phyloP scores from a whole-genome alignment of 352 stramenopile species.

The Plasmopara muralis region DNA sequence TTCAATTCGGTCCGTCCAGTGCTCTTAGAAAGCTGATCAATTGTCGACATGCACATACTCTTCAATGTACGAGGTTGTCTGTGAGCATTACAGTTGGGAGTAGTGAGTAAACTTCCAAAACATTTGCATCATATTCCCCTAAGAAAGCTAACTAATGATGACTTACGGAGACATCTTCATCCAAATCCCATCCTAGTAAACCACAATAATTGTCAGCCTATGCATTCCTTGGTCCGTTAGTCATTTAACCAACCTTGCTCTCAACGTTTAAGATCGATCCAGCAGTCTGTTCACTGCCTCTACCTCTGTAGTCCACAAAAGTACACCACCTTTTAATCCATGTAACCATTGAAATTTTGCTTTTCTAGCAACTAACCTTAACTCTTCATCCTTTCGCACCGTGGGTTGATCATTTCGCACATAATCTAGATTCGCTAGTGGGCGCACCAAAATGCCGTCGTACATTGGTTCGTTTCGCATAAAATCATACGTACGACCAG shows the following conservation, averaged over 20 bases:
- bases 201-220: neutral
- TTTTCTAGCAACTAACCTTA: constrained; percentile 13
- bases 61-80: constrained; percentile 29
- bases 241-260: constrained; percentile 6
- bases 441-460: constrained; percentile 37
- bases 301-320: constrained; percentile 5
- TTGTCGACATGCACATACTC: constrained; percentile 22
- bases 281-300: neutral
- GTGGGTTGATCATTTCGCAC: constrained; percentile 1
- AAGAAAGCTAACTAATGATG: neutral
- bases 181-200: constrained; percentile 5
- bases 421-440: constrained; percentile 3
- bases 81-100: constrained; percentile 2
- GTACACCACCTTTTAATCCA: neutral
- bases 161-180: constrained; percentile 13
- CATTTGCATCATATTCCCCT: too few species aligned
- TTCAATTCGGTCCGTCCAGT: constrained; percentile 2
- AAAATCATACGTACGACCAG: constrained; percentile 51
- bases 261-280: neutral
- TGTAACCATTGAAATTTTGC: constrained; percentile 3
- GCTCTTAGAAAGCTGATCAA: constrained; percentile 10
- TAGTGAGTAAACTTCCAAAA: constrained; percentile 5
- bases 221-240: neutral
- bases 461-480: constrained; percentile 34
- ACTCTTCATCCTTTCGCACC: constrained; percentile 3